These are phyloP conservation scores for Phycomyces nitens DNA, from an alignment of 192 early-diverging fungal genomes.

Conservation along the genomic window DNA sequence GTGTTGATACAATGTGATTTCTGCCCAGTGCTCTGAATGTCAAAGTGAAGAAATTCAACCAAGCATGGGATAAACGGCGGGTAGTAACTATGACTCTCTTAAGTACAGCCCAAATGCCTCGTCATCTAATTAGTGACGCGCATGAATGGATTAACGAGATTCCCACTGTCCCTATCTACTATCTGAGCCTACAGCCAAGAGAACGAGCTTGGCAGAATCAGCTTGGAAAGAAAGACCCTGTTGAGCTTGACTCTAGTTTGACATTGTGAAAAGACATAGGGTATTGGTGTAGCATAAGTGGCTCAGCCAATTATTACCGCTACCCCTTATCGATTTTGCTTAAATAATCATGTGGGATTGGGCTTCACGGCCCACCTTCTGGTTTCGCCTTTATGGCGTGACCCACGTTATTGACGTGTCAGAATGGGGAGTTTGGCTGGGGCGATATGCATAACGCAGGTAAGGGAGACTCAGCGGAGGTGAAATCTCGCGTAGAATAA, in stretches of 20 bases:
- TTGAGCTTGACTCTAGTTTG: too few species aligned
- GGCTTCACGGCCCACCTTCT: too few species aligned
- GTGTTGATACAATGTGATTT: slow-evolving; percentile 83
- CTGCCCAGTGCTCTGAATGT: slow-evolving; percentile 86
- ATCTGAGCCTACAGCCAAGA: slow-evolving; percentile 71
- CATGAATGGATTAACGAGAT: slow-evolving; percentile 71
- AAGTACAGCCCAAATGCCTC: slow-evolving; percentile 67
- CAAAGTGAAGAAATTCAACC: too few species aligned
- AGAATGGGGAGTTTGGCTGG: slow-evolving; percentile 75
- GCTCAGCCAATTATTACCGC: slow-evolving; percentile 58
- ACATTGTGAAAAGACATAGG: slow-evolving; percentile 70
- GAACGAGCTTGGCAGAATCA: slow-evolving; percentile 39
- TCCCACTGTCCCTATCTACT: slow-evolving; percentile 66
- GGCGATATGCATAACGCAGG: slow-evolving; percentile 69
- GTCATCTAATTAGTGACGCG: slow-evolving; percentile 63
- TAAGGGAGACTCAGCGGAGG: slow-evolving; percentile 82
- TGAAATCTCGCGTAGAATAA: too few species aligned
- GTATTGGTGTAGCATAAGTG: slow-evolving; percentile 74
- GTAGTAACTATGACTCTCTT: slow-evolving; percentile 81
- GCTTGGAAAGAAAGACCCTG: slow-evolving; percentile 76
- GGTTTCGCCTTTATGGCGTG: slow-evolving; percentile 14
- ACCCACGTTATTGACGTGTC: slow-evolving; percentile 66
- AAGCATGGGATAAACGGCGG: slow-evolving; percentile 80
- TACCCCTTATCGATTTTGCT: slow-evolving; percentile 65
- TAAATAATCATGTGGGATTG: slow-evolving; percentile 46